These are phyloP conservation scores for Chrysosporium queenslandicum DNA, from an alignment of 2,329 filamentous ascomycete species.

Conservation along the genomic window DNA sequence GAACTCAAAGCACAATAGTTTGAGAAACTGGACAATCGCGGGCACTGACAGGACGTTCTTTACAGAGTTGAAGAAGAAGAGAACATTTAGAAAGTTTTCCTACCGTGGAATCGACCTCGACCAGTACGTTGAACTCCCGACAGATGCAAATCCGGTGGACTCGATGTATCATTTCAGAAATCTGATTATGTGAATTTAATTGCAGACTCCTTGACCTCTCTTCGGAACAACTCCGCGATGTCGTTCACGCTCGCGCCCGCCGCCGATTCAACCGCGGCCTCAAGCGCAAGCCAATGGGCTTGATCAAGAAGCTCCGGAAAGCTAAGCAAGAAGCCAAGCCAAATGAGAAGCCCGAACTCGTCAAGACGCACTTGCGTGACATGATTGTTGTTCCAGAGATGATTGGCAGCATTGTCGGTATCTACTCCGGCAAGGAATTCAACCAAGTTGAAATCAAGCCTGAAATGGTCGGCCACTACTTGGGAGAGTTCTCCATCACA, in stretches of 20 bases:
- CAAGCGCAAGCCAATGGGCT: slow-evolving; percentile 99
- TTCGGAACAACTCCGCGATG: slow-evolving; percentile 97
- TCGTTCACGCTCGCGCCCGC: slow-evolving; percentile 97
- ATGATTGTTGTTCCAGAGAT: slow-evolving; percentile 99
- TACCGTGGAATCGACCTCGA: slow-evolving; percentile 99
- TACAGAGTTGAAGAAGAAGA: slow-evolving; percentile 95
- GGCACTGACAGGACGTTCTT: slow-evolving; percentile 18
- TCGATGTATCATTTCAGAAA: too few relatives aligned
- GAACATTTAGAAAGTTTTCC: slow-evolving; percentile 99
- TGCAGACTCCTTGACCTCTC: slow-evolving; percentile 92
- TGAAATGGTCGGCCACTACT: slow-evolving; percentile 99
- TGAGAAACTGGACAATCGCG: slow-evolving; percentile 10
- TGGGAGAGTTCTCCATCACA: slow-evolving; percentile 99
- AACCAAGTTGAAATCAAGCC: slow-evolving; percentile 99
- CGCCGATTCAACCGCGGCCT: slow-evolving; percentile 99
- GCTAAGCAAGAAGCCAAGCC: slow-evolving; percentile 97
- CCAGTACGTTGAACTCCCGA: slow-evolving; percentile 64
- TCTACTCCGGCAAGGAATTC: slow-evolving; percentile 99
- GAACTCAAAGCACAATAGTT: background rate
- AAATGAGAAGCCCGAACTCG: slow-evolving; percentile 98
- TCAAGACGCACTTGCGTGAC: slow-evolving; percentile 99
- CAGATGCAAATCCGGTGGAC: too few relatives aligned
- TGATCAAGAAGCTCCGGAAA: slow-evolving; percentile 99
- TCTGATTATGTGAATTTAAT: slow-evolving; percentile 19
- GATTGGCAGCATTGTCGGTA: slow-evolving; percentile 96